Base-by-base conservation (phyloP, 192 early-diverging fungal species). In the Gigaspora rosea region DNA sequence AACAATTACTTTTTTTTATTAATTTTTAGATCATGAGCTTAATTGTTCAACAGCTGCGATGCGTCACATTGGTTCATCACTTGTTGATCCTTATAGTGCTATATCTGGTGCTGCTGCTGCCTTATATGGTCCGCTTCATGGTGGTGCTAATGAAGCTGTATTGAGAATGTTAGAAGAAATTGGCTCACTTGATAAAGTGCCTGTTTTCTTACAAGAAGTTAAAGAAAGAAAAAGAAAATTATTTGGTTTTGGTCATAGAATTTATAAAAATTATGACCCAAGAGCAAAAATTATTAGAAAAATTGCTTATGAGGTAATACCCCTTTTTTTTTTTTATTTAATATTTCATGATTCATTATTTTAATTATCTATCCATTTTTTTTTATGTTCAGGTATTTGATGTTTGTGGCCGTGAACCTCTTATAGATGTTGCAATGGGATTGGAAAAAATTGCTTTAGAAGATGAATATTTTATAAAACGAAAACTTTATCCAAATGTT, bases 201-300 rank as follows among this genome's bases (percentile, higher is more conserved):
- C 87, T 15, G 49, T 71, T 12, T 92, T 92, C 64, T 80, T 92
- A 20, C 87, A 86, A 64, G 79, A 87, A 61, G 90, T 92, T 20
- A 92, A 92, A 67, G 75, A 79, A 47, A 86, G 86, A 50, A 88
- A 86, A 76, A 77, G 84, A 69, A 78, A 88, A 56, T 78, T 92
- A 35, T 88, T 92, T 84, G 91, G 91, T 3, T 92, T 92, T 70
- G 76, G 80, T 0, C 84, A 85, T 66, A 67, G 84, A 57, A 83
- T 92, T n/a, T 92, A 92, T 82, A 91, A 90, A 73, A 83, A 79
- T 68, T 86, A 86, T 81, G 90, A 91, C 76, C 90, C 90, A 33
- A 81, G 91, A 57, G 90, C 88, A n/a, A 87, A 83, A 73, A 85
- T 92, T 73, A 81, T 89, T 56, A 84, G 87, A 56, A 76, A 83